Conservation (phyloP, 371 early-diverging fungal genomes). For the Funneliformis caledonium region DNA sequence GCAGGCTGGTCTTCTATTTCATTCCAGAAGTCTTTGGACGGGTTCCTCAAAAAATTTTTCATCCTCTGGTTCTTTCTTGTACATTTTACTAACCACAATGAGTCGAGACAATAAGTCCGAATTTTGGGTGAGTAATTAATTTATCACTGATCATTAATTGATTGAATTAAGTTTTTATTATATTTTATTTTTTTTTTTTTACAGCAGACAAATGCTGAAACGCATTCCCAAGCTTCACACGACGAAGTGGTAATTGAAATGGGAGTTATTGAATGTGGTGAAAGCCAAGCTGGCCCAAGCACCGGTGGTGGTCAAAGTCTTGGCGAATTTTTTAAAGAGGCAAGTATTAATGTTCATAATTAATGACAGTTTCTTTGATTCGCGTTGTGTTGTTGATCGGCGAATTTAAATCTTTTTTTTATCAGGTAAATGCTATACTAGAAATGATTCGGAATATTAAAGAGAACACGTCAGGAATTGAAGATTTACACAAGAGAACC, state of each 20-base stretch:
- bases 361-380: neutral
- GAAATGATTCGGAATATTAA: slow-evolving; percentile 33
- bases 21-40: neutral
- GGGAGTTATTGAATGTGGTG: neutral
- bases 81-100: neutral
- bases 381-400: neutral
- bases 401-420: neutral
- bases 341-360: neutral
- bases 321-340: slow-evolving; percentile 33
- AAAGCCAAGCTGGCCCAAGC: slow-evolving; percentile 10
- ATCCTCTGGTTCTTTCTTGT: neutral
- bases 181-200: neutral
- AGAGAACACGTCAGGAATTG: slow-evolving; percentile 5
- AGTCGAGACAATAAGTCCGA: neutral
- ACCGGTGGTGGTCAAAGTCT: neutral
- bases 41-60: neutral
- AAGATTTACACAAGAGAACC: slow-evolving; percentile 30
- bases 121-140: neutral
- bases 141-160: neutral
- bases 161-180: neutral
- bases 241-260: neutral
- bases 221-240: neutral
- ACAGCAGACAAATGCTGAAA: too few relatives aligned
- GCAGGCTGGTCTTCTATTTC: neutral
- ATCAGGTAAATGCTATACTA: slow-evolving; percentile 31